Base-by-base conservation (phyloP, 148 eudicot species). In the Drosera capensis region DNA sequence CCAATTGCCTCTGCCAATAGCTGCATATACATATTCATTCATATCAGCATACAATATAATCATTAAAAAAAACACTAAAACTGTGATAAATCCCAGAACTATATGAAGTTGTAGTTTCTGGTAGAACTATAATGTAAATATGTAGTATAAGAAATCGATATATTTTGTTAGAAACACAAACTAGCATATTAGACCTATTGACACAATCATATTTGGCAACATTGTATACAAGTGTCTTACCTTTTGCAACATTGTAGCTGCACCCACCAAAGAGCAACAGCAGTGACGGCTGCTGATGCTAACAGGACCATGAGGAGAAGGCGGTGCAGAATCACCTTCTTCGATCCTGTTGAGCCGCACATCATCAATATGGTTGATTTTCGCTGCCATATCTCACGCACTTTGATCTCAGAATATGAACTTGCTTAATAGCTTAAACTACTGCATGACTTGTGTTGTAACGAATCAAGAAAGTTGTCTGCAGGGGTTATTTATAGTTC, bases 1-100 rank as follows among this genome's bases (percentile, higher is more conserved):
- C 76, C 73, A n/a, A 61, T 14, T 19, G 67, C 8, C 55, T 75
- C 80, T 6, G 73, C 70, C 11, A 75, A 15, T 19, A 71, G 29
- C 80, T 75, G 68, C 67, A 56, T 9, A 28, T 3, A 28, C 9
- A 37, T 28, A 28, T 3, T 28, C 31, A 28, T 3, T 9, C 4
- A 28, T 28, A 4, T 28, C 6, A 28, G 31, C 9, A 3, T 28
- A 9, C 4, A 28, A 28, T 28, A 4, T 28, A 28, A 28, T n/a
- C n/a, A n/a, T n/a, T n/a, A 28, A 9, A 28, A 28, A 3, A 28
- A 28, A 28, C 9, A 3, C 9, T 28, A 28, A 28, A 28, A 28
- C 4, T 28, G 31, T 28, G 9, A 28, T 28, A 28, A 28, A 28
- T 28, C 9, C 31, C 9, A 28, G 6, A 28, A 9, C 6, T 28